Evolutionary conservation across 2,329 filamentous ascomycete species (phyloP).

Genomic region (Epicoccum nigrum): DNA sequence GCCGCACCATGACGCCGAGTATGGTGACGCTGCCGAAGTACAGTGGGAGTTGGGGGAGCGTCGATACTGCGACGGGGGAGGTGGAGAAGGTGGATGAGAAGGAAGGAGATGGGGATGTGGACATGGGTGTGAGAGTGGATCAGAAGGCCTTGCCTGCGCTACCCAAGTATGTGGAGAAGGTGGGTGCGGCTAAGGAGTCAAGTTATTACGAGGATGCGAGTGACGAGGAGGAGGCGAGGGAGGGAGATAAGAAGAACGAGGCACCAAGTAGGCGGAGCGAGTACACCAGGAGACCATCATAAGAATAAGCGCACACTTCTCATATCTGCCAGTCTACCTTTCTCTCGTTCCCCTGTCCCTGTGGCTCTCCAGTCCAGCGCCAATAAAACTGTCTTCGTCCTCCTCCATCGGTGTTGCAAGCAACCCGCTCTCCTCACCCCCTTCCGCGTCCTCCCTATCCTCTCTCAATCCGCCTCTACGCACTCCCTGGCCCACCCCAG

Average conservation of each 20-base stretch:
- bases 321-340: too few relatives aligned
- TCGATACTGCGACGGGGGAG: neutral
- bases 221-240: conserved; percentile 16
- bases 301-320: too few relatives aligned
- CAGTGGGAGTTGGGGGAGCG: conserved; percentile 15
- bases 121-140: neutral
- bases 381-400: conserved; percentile 29
- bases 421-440: conserved; percentile 48
- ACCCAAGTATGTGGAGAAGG: neutral
- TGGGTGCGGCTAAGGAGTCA: conserved; percentile 1
- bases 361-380: conserved; percentile 1
- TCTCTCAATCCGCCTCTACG: conserved; percentile 44
- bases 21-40: conserved; percentile 25
- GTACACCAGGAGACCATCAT: neutral
- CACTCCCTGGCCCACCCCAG: conserved; percentile 44
- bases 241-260: conserved; percentile 5
- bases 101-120: neutral
- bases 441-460: conserved; percentile 35
- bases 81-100: neutral
- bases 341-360: neutral
- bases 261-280: neutral
- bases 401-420: conserved; percentile 37
- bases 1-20: conserved; percentile 12
- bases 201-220: conserved; percentile 24
- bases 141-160: conserved; percentile 4